Conservation (phyloP, 352 stramenopile genomes). For the Phytophthora citrophthora region DNA sequence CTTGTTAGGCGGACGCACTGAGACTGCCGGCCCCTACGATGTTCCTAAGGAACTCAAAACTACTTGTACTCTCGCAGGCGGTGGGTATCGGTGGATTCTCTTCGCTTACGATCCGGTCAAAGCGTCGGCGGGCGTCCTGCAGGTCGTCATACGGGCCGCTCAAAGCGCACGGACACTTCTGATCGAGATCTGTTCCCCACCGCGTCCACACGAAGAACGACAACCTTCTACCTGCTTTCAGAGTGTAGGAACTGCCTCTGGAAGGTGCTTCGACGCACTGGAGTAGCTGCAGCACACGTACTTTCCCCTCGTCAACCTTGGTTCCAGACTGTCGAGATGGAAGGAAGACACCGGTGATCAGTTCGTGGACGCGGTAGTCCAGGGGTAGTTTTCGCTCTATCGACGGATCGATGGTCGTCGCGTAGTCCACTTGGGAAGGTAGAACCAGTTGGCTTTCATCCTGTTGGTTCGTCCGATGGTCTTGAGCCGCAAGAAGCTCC, state of each 20-base stretch:
- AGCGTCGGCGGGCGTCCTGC: constrained; percentile 37
- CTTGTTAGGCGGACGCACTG: too few species aligned
- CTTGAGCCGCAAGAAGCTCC: constrained; percentile 5
- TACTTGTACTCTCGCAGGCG: constrained; percentile 4
- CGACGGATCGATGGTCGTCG: constrained; percentile 7
- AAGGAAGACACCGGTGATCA: constrained; percentile 13
- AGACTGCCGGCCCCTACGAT: constrained; percentile 4
- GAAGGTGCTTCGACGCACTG: background rate
- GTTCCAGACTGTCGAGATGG: background rate
- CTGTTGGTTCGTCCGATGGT: constrained; percentile 6
- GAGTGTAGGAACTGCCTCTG: background rate
- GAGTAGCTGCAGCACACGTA: constrained; percentile 27
- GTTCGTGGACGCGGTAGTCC: background rate
- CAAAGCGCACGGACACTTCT: constrained; percentile 23
- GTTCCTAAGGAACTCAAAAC: constrained; percentile 22
- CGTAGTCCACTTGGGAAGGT: constrained; percentile 15
- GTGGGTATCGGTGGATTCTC: background rate
- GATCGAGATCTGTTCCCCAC: constrained; percentile 28
- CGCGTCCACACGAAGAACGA: constrained; percentile 54
- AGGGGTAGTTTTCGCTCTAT: constrained; percentile 16
- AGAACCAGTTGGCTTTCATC: background rate
- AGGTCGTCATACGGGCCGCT: constrained; percentile 50
- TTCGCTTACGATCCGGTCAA: constrained; percentile 35
- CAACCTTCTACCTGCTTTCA: background rate
- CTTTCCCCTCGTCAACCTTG: background rate